Base-by-base conservation (phyloP, 352 stramenopile species). In the Phytophthora tubulina region DNA sequence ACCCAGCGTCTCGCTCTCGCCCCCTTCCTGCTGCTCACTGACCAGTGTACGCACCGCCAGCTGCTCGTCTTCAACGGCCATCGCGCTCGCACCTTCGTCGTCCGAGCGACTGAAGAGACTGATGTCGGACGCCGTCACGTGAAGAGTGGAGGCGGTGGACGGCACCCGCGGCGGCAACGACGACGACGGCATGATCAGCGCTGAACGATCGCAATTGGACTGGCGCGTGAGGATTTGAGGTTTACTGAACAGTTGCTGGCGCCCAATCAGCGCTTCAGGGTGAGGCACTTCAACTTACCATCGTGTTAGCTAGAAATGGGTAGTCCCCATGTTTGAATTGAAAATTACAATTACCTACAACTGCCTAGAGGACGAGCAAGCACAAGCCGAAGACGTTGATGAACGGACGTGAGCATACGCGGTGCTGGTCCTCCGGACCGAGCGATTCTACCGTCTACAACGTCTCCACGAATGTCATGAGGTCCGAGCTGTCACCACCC, bases 401-500 rank as follows among this genome's bases (percentile, higher is more conserved):
- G 41, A 39, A 61, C 35, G 35, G 11, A 11, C 35, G 11, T 11
- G 35, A 39, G 35, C n/a, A 5, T 35, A 8, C 45, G 15, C 45
- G 10, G 21, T 27, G 21, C 21, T 27, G 21, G 21, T 27, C 21
- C 21, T 27, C 21, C 21, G 21, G 21, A 39, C 52, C 17, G 32
- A 52, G 42, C 42, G 33, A 35, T 54, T 69, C 44, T 63, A 69
- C 70, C 38, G 46, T 60, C 56, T 78, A 80, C 73, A 80, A 67
- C 21, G 82, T 83, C 57, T 94, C 86, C n/a, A 93, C 86, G 61
- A 94, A 92, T 7, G 60, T 75, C 82, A 94, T 90, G 45, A 94
- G 68, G 64, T 94, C 85, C 11, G 79, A 73, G 51, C 73, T 80
- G 67, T 91, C 86, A 36, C 82, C 64, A 15, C 55, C 61, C n/a